Evolutionary conservation across 1,284 basidiomycete genomes (phyloP), one percentile per base, ranked within the genome.

Genomic region (Inonotus obliquus): DNA sequence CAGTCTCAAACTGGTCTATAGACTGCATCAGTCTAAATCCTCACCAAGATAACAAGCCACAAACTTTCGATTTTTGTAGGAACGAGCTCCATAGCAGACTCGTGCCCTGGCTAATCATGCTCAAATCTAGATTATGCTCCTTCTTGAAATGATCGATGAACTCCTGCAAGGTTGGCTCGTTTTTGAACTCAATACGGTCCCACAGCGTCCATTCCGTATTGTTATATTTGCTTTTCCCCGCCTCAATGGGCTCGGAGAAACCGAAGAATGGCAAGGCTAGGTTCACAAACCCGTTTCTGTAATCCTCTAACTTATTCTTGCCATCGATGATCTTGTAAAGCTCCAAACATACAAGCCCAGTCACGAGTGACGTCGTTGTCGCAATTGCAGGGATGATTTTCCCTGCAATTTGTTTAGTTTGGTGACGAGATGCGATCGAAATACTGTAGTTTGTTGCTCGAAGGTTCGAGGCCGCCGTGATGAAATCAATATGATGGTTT

Each of bases 301-400:
- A 99, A 60, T 91, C 84, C 69, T 99, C 97, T 13, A 98, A 80
- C 70, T 92, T 91, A 70, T 80, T 85, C 83, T 98, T 98, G 65
- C 89, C 89, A 73, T 98, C 97, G 68, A 99, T 95, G 73, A 99
- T 91, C 85, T 98, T 98, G 84, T 97, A 99, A 56, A 99, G 82
- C 77, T 99, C 97, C 61, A 99, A 75, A 75, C 96, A 98, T 52
- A 98, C 95, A 60, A 99, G 76, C 29, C 97, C 97, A 32, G 95
- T 95, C 35, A 97, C 93, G 48, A 98, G 84, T 17, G 95, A 90
- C 1, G 98, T 99, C 0, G 97, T 99, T 1, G 98, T 99, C 23
- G 97, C 97, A 70, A 99, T 99, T 17, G 97, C 97, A 58, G 97
- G 97, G 67, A 99, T 99, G 70, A 99, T 99, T 82, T 99, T 99